A percentile compares a stretch with the other conserved stretches of the same genome.
Evolutionary conservation across 257 asterid genomes (phyloP).

Genomic region (Solanum sejunctum): DNA sequence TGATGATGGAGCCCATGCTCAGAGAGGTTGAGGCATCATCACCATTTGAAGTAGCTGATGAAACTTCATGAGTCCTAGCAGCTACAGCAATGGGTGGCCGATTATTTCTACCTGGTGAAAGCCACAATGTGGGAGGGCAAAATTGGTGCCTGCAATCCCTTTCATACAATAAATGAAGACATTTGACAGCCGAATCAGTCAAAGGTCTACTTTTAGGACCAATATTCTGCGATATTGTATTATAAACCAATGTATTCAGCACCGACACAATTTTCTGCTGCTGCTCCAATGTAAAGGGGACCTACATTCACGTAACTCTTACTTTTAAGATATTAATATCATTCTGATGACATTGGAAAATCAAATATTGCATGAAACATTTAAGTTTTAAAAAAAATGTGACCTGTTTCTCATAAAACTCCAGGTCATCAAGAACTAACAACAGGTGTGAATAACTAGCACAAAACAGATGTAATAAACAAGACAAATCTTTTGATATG

Average conservation of each 20-base stretch:
- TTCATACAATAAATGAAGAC: conserved; percentile 89
- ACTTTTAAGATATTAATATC: neutral
- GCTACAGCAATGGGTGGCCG: conserved; percentile 91
- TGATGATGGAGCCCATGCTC: conserved; percentile 59
- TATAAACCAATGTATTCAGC: conserved; percentile 73
- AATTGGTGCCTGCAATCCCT: conserved; percentile 88
- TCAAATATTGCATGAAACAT: neutral
- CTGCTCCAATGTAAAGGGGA: conserved; percentile 77
- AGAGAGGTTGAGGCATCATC: conserved; percentile 29
- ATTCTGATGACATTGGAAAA: neutral
- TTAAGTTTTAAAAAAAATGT: neutral
- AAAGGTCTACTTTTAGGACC: conserved; percentile 37
- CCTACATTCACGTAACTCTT: conserved; percentile 27
- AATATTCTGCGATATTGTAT: conserved; percentile 43
- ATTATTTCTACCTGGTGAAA: conserved; percentile 77
- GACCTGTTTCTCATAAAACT: conserved; percentile 96
- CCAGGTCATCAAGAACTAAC: conserved; percentile 85
- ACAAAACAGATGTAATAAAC: conserved; percentile 81
- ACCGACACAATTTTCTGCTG: conserved; percentile 64
- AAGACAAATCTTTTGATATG: conserved; percentile 49
- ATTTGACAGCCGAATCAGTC: conserved; percentile 68
- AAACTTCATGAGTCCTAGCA: conserved; percentile 76
- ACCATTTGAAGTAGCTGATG: conserved; percentile 20
- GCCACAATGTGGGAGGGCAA: conserved; percentile 88
- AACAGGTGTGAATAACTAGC: conserved; percentile 81